Evolutionary conservation across 129 eudicot species (phyloP).

Genomic region (Chrysanthemum makinoi): DNA sequence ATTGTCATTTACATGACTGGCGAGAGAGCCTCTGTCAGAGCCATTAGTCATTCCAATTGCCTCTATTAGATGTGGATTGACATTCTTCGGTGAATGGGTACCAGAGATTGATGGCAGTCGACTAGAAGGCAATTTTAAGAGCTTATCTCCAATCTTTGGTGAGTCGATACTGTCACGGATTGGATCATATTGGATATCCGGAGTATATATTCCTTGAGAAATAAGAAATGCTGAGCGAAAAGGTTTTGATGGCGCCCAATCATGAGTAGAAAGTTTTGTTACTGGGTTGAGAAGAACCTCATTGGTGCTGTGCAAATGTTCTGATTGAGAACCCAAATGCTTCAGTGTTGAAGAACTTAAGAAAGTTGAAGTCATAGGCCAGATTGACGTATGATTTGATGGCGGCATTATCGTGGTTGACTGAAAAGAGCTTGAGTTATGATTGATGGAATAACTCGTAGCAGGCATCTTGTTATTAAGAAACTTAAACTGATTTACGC

Average conservation of each 20-base stretch:
- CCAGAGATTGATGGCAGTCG: constrained; percentile 36
- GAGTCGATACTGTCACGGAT: constrained; percentile 63
- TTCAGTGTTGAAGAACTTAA: constrained; percentile 32
- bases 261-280: constrained; percentile 30
- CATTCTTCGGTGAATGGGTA: constrained; percentile 22
- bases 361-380: constrained; percentile 36
- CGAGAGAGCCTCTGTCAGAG: constrained; percentile 28
- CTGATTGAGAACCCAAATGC: constrained; percentile 45
- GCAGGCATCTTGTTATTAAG: constrained; percentile 19
- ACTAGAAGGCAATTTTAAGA: constrained; percentile 36
- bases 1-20: constrained; percentile 25
- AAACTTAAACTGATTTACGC: constrained; percentile 28
- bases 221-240: constrained; percentile 54
- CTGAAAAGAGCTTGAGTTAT: constrained; percentile 24
- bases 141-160: constrained; percentile 26
- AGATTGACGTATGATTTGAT: constrained; percentile 22
- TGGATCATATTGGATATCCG: constrained; percentile 55
- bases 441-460: constrained; percentile 17
- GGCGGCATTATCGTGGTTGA: constrained; percentile 12
- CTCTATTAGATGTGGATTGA: constrained; percentile 23
- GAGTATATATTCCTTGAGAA: constrained; percentile 43
- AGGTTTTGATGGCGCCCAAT: constrained; percentile 88
- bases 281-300: constrained; percentile 1
- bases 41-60: constrained; percentile 26
- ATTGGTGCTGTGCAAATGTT: constrained; percentile 18